Percentiles rank a stretch among this genome's conserved stretches.
These are phyloP conservation scores for Pichia pseudocactophila DNA, from an alignment of 805 yeast species.

Conservation along the genomic window DNA sequence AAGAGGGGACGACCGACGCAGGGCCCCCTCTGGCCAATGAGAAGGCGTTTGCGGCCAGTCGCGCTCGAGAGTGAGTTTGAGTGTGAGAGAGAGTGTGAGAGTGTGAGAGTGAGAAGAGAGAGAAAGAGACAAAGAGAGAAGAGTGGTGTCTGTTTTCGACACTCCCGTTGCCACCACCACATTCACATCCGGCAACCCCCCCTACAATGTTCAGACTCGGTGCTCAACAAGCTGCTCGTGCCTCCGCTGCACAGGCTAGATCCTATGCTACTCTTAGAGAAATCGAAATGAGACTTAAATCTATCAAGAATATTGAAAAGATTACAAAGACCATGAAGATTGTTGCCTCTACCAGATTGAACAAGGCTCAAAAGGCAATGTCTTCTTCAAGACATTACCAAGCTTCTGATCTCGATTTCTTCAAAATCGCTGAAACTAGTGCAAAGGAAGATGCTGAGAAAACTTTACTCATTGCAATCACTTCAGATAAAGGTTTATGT, in stretches of 20 bases:
- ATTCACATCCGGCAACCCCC: slow-evolving; percentile 1
- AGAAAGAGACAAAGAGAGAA: background rate
- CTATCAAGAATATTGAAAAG: slow-evolving; percentile 97
- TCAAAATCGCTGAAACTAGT: slow-evolving; percentile 71
- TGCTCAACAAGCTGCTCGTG: slow-evolving; percentile 43
- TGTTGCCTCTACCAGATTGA: slow-evolving; percentile 95
- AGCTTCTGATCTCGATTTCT: slow-evolving; percentile 71
- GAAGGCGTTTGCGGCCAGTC: background rate
- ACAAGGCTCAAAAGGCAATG: slow-evolving; percentile 95
- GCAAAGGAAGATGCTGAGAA: slow-evolving; percentile 38
- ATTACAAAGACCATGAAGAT: slow-evolving; percentile 99
- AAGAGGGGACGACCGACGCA: slow-evolving; percentile 6
- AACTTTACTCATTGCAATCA: slow-evolving; percentile 75
- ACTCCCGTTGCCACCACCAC: background rate
- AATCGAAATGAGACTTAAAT: slow-evolving; percentile 95
- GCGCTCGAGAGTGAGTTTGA: no score
- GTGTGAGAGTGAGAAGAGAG: no score
- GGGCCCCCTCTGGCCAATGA: background rate
- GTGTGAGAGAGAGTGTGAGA: no score
- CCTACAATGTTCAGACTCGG: slow-evolving; percentile 44
- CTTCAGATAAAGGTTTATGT: slow-evolving; percentile 98
- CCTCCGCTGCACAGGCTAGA: slow-evolving; percentile 44
- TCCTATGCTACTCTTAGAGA: slow-evolving; percentile 97
- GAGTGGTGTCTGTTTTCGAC: background rate
- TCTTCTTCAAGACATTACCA: slow-evolving; percentile 77